phyloP scores from a whole-genome alignment of 169 alveolate species.

The Plasmodium gallinaceum region DNA sequence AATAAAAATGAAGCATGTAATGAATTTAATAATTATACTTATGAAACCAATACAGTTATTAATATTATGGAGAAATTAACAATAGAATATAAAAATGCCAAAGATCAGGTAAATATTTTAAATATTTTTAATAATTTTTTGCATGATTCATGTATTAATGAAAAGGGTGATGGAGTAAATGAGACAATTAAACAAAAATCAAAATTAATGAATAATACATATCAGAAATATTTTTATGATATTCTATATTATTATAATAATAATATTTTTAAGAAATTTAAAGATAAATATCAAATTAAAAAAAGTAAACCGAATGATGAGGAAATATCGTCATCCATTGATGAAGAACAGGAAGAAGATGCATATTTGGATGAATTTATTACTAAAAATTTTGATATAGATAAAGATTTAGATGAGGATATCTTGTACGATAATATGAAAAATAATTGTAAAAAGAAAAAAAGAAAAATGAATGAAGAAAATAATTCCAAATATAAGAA shows the following conservation, averaged over 20 bases:
- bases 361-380: constrained; percentile 48
- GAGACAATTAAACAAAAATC: not conserved
- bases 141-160: constrained; percentile 50
- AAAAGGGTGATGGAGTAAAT: not conserved
- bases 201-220: constrained; percentile 41
- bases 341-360: constrained; percentile 73
- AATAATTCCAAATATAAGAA: constrained; percentile 14
- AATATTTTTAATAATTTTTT: constrained; percentile 41
- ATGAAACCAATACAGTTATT: constrained; percentile 27
- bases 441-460: constrained; percentile 8
- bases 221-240: constrained; percentile 68
- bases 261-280: constrained; percentile 63
- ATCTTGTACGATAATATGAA: not conserved
- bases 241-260: constrained; percentile 43
- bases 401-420: constrained; percentile 30
- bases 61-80: constrained; percentile 43
- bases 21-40: not conserved
- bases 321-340: constrained; percentile 14
- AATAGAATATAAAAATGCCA: constrained; percentile 45
- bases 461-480: constrained; percentile 49
- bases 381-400: constrained; percentile 53
- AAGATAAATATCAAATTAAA: constrained; percentile 48
- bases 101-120: constrained; percentile 16
- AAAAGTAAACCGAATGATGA: constrained; percentile 23
- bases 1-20: not conserved